Percentiles rank a stretch among this genome's conserved stretches.
Evolutionary conservation across 139 green algal species (phyloP).

Genomic region (Pseudopediastrum boryanum): DNA sequence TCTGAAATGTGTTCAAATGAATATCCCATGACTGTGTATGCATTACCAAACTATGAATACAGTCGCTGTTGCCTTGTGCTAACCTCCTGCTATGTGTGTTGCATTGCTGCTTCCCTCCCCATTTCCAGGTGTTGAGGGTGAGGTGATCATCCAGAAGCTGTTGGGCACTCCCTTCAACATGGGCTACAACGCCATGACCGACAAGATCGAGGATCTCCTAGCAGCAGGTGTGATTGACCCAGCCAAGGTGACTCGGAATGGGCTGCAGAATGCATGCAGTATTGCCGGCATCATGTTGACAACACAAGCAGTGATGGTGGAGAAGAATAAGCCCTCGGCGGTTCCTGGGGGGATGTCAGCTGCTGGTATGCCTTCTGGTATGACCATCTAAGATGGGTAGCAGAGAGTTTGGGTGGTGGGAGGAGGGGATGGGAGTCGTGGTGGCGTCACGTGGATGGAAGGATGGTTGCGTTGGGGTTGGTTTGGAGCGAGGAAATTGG

Average conservation of each 20-base stretch:
- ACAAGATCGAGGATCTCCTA: conserved; percentile 77
- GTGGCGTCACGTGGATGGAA: no score
- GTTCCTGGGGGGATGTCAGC: conserved; percentile 54
- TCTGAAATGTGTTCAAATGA: no score
- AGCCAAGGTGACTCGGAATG: conserved; percentile 95
- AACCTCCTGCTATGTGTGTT: no score
- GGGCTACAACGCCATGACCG: conserved; percentile 94
- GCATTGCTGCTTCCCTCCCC: no score
- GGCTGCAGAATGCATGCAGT: conserved; percentile 88
- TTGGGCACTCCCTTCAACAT: conserved; percentile 84
- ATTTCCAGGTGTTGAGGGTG: conserved; percentile 39
- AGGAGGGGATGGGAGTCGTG: not conserved
- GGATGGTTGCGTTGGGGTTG: no score
- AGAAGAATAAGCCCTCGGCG: conserved; percentile 52
- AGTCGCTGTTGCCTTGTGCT: no score
- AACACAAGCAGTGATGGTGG: conserved; percentile 96
- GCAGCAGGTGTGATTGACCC: conserved; percentile 95
- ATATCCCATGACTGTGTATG: no score
- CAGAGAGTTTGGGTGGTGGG: not conserved
- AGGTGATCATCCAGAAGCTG: conserved; percentile 92
- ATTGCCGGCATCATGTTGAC: conserved; percentile 99
- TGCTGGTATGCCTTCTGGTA: conserved; percentile 79
- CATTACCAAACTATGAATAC: no score
- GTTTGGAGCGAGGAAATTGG: no score
- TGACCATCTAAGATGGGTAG: conserved; percentile 76